A percentile compares a stretch with the other conserved stretches of the same genome.
phyloP scores from a whole-genome alignment of 371 early-diverging fungal genomes.

The Mucor lusitanicus region DNA sequence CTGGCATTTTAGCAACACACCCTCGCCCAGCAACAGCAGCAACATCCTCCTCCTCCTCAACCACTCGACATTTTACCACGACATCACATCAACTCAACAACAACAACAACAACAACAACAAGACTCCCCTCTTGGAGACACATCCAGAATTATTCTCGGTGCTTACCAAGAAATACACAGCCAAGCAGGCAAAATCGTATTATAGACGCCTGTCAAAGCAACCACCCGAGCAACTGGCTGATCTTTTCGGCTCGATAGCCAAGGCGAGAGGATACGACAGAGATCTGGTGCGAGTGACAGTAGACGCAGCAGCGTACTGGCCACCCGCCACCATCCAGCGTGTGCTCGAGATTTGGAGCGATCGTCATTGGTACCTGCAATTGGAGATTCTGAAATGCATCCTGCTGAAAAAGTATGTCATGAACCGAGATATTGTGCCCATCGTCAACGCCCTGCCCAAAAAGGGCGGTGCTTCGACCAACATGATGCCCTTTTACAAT shows the following conservation, averaged over 20 bases:
- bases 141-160: neutral
- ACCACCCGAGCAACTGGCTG: neutral
- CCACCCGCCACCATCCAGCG: neutral
- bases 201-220: slow-evolving; percentile 1
- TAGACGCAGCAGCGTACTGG: slow-evolving; percentile 18
- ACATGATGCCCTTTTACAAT: slow-evolving; percentile 26
- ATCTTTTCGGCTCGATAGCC: neutral
- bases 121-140: neutral
- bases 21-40: neutral
- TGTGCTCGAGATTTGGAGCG: neutral
- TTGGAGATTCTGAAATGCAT: slow-evolving; percentile 6
- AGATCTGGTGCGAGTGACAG: neutral
- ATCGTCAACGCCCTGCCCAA: slow-evolving; percentile 12
- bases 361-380: neutral
- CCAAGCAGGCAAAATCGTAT: neutral
- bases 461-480: neutral
- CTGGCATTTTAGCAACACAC: slow-evolving; percentile 2
- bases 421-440: slow-evolving; percentile 1
- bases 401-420: slow-evolving; percentile 8
- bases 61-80: neutral
- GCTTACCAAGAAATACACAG: neutral
- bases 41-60: no score
- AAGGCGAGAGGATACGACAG: neutral
- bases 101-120: neutral
- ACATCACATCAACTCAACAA: neutral